These are phyloP conservation scores for Wickerhamiella occidentalis DNA, from an alignment of 805 yeast species.

Conservation along the genomic window DNA sequence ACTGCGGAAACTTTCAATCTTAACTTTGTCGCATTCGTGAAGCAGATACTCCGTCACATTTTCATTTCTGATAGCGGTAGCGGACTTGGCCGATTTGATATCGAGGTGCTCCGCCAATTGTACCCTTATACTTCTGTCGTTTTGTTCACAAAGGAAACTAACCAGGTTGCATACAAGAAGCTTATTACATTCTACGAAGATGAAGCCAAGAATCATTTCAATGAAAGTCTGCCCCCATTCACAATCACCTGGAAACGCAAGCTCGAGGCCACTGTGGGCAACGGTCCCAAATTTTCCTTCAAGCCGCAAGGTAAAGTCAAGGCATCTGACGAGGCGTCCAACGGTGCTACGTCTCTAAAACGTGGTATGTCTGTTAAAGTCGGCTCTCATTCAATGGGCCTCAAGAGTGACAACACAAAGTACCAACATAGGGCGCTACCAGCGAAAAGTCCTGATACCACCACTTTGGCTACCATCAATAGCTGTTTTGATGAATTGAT, in stretches of 20 bases:
- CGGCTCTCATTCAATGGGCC: background rate
- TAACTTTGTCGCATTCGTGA: slow-evolving; percentile 36
- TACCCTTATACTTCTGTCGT: slow-evolving; percentile 37
- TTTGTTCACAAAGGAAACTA: slow-evolving; percentile 47
- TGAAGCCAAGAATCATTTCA: slow-evolving; percentile 29
- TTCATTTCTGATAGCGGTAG: slow-evolving; percentile 10
- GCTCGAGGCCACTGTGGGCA: slow-evolving; percentile 10
- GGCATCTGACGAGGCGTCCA: background rate
- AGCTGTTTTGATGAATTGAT: slow-evolving; percentile 12
- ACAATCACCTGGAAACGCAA: slow-evolving; percentile 24
- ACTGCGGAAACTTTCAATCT: slow-evolving; percentile 41
- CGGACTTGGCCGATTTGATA: slow-evolving; percentile 19
- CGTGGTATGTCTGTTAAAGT: slow-evolving; percentile 9
- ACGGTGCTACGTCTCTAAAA: background rate
- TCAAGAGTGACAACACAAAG: slow-evolving; percentile 1
- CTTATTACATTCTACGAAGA: slow-evolving; percentile 35
- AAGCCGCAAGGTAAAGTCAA: background rate
- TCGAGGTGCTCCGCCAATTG: slow-evolving; percentile 18
- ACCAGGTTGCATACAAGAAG: slow-evolving; percentile 35
- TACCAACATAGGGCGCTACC: slow-evolving; percentile 9
- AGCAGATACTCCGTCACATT: slow-evolving; percentile 30
- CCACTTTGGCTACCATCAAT: background rate
- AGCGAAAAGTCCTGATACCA: background rate
- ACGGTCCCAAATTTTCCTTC: background rate
- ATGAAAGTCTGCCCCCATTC: slow-evolving; percentile 25